Conservation (phyloP, 1,139 yeast genomes). For the Magnusiomyces fungicola region DNA sequence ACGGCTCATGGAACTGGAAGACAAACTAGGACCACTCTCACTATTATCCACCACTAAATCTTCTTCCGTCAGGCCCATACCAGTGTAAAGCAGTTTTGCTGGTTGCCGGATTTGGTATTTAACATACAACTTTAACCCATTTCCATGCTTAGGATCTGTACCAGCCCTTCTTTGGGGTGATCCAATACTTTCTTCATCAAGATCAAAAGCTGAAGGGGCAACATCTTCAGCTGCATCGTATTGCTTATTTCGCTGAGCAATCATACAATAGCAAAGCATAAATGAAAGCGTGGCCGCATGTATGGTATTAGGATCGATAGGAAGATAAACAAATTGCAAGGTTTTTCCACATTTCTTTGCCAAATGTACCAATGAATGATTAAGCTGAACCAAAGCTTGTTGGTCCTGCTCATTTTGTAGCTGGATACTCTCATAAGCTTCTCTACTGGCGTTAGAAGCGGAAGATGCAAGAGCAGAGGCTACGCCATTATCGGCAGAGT, state of each 20-base stretch:
- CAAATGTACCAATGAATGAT: not conserved
- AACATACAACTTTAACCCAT: not conserved
- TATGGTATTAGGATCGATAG: not conserved
- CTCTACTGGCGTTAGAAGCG: not conserved
- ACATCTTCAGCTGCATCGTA: too few species aligned
- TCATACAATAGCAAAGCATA: not conserved
- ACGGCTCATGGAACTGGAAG: too few species aligned
- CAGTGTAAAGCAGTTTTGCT: not conserved
- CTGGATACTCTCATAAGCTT: not conserved
- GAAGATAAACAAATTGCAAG: conserved; percentile 1
- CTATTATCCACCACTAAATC: not conserved
- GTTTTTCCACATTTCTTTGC: not conserved
- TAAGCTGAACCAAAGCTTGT: not conserved
- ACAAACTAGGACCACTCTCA: too few species aligned
- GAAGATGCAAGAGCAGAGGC: not conserved
- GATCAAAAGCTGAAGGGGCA: too few species aligned
- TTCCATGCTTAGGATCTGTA: not conserved
- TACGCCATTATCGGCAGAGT: too few species aligned
- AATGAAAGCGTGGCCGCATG: not conserved
- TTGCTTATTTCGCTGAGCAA: not conserved
- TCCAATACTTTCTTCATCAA: not conserved
- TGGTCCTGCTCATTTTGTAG: not conserved
- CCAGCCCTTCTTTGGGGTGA: not conserved
- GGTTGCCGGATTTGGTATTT: not conserved
- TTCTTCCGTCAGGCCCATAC: not conserved